Base-by-base conservation (phyloP, 2,329 filamentous ascomycete genomes). In the Fusarium sp. region DNA sequence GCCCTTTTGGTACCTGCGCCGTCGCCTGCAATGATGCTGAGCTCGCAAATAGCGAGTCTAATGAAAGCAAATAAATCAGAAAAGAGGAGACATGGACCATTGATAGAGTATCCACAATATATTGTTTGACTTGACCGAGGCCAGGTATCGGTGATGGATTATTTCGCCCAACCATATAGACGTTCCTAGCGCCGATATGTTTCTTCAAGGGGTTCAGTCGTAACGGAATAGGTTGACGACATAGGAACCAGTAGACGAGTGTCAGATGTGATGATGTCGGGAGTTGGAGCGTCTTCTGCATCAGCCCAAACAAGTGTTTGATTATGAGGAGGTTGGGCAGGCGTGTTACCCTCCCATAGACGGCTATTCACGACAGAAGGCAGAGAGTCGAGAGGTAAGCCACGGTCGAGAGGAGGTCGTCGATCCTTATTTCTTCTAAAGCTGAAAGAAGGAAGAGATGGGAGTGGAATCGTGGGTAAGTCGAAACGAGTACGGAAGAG, bases 401-500 rank as follows among this genome's bases (percentile, higher is more conserved):
- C 45, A 9, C 33, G 42, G 11, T 62, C 55, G 10, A 51, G 30
- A 9, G 53, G 40, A 16, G 50, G 20, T 3, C 46, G 47, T 13
- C 26, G 55, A 13, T 57, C 34, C 28, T 70, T 68, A 37, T 60
- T 65, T 36, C 47, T 70, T 4, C 49, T 58, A 15, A 57, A 57
- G 20, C 54, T 45, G 56, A 75, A 70, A 18, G 57, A 72, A 6
- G 70, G 66, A 1, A 75, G 31, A 3, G 69, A 55, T 16, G 36
- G 57, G 36, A 75, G 69, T 4, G 75, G 69, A 6, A 72, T 59
- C 2, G 47, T 16, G 62, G 65, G 40, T 18, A 79, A 57, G 57
- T 74, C 71, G 63, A 78, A 61, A 18, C 67, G 72, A n/a, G 77
- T 79, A 47, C 76, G 76, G 70, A 80, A 78, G 41, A 74, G 72